phyloP scores from a whole-genome alignment of 2,329 filamentous ascomycete genomes.

The Aspergillus tubingensis region DNA sequence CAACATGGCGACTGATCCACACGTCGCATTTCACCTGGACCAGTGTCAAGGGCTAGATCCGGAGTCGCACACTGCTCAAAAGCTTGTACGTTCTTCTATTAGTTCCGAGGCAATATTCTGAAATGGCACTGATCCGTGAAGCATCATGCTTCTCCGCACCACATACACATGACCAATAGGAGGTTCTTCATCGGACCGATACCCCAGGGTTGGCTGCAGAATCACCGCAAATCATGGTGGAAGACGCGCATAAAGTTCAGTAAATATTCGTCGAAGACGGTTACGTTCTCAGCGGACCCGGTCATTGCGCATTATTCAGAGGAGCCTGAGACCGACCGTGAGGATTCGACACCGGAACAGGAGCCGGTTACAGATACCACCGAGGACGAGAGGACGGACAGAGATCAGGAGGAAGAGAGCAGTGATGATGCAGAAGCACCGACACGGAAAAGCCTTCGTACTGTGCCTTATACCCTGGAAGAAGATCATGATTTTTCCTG shows the following conservation, averaged over 20 bases:
- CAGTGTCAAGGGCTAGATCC: slow-evolving; percentile 41
- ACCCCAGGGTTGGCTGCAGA: slow-evolving; percentile 65
- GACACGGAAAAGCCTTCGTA: slow-evolving; percentile 19
- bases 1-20: slow-evolving; percentile 24
- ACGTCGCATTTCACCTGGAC: slow-evolving; percentile 20
- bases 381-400: slow-evolving; percentile 19
- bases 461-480: slow-evolving; percentile 25
- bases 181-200: slow-evolving; percentile 68
- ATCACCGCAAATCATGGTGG: slow-evolving; percentile 66
- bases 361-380: slow-evolving; percentile 23
- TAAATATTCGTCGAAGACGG: slow-evolving; percentile 50
- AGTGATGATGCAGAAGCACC: slow-evolving; percentile 11
- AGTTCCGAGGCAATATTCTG: neutral
- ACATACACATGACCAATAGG: slow-evolving; percentile 62
- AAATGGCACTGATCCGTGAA: slow-evolving; percentile 24
- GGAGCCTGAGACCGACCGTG: slow-evolving; percentile 13
- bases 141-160: slow-evolving; percentile 63
- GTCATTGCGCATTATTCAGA: slow-evolving; percentile 44
- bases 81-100: slow-evolving; percentile 47
- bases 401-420: slow-evolving; percentile 16
- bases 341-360: neutral
- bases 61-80: slow-evolving; percentile 38
- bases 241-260: slow-evolving; percentile 46
- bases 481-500: slow-evolving; percentile 19
- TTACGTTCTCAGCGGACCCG: slow-evolving; percentile 56